Percentiles rank a stretch among this genome's conserved stretches.
Conservation (phyloP, 192 early-diverging fungal species). For the Coemansia sp. region DNA sequence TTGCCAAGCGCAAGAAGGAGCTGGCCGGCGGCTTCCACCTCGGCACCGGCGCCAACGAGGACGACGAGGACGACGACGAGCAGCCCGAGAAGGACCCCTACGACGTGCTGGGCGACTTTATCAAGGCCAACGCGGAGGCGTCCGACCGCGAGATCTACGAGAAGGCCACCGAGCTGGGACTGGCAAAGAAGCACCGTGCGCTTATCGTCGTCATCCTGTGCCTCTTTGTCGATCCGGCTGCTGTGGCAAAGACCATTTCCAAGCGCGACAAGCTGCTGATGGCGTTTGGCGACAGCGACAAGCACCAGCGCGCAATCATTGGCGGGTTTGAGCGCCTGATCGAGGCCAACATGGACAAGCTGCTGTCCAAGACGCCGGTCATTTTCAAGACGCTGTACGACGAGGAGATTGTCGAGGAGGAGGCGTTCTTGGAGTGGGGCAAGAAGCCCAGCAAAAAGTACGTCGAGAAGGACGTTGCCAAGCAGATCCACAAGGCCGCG, state of each 20-base stretch:
- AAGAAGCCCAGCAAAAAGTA: conserved; percentile 81
- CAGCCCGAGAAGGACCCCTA: conserved; percentile 59
- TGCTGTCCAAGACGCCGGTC: conserved; percentile 63
- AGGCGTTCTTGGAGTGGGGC: conserved; percentile 83
- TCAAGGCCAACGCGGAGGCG: conserved; percentile 58
- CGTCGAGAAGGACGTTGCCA: conserved; percentile 75
- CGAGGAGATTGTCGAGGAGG: conserved; percentile 88
- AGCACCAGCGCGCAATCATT: conserved; percentile 81
- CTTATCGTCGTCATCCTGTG: conserved; percentile 76
- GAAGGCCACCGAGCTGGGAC: conserved; percentile 72
- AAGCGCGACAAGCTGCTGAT: conserved; percentile 66
- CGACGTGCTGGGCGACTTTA: conserved; percentile 73
- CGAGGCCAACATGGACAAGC: conserved; percentile 52
- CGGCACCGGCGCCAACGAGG: conserved; percentile 42
- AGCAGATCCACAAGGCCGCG: conserved; percentile 80
- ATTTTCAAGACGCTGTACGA: conserved; percentile 90
- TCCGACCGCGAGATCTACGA: conserved; percentile 68
- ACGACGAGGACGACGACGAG: conserved; percentile 57
- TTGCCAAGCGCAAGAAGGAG: conserved; percentile 20
- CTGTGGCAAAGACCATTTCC: conserved; percentile 63
- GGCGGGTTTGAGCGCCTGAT: conserved; percentile 91
- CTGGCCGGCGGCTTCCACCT: conserved; percentile 35
- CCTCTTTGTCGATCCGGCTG: conserved; percentile 62
- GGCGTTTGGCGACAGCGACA: conserved; percentile 73
- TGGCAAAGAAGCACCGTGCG: conserved; percentile 75